Evolutionary conservation across 164 flowering plant genomes (phyloP).

Genomic region (Echeveria elegans): DNA sequence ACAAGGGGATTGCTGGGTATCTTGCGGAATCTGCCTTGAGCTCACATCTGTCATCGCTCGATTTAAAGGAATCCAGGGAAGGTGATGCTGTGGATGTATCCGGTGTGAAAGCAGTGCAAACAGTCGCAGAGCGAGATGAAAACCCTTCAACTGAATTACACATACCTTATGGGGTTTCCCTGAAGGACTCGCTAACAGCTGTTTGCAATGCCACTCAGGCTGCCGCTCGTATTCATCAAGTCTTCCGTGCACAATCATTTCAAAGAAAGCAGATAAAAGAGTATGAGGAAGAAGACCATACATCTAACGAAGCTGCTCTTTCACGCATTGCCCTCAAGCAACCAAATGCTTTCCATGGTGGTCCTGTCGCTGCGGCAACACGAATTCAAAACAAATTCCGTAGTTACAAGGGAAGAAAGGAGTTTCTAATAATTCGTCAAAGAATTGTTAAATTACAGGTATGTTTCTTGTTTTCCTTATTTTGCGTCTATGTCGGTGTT

Average conservation of each 20-base stretch:
- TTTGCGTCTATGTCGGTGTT: not conserved
- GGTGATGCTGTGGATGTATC: slow-evolving; percentile 27
- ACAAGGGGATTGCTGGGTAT: slow-evolving; percentile 93
- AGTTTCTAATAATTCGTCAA: slow-evolving; percentile 61
- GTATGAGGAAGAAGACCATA: slow-evolving; percentile 8
- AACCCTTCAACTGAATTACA: slow-evolving; percentile 35
- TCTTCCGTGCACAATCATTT: slow-evolving; percentile 81
- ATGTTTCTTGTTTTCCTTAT: not conserved
- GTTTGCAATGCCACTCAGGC: slow-evolving; percentile 90
- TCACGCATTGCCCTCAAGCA: slow-evolving; percentile 35
- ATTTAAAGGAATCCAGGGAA: slow-evolving; percentile 36
- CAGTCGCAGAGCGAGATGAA: slow-evolving; percentile 39
- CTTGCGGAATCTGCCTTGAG: slow-evolving; percentile 75
- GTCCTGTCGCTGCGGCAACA: slow-evolving; percentile 63
- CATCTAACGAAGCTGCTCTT: too few relatives aligned
- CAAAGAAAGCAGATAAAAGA: slow-evolving; percentile 65
- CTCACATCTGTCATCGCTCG: slow-evolving; percentile 46
- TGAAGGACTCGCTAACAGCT: slow-evolving; percentile 85
- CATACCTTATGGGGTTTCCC: slow-evolving; percentile 34
- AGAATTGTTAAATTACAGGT: slow-evolving; percentile 91
- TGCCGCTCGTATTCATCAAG: slow-evolving; percentile 90
- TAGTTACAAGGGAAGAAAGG: slow-evolving; percentile 84
- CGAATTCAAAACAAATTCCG: slow-evolving; percentile 93
- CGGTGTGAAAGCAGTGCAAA: slow-evolving; percentile 37
- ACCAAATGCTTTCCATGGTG: slow-evolving; percentile 45